Evolutionary conservation across 768 basidiomycete species (phyloP).

Genomic region (Termitomyces sp.): DNA sequence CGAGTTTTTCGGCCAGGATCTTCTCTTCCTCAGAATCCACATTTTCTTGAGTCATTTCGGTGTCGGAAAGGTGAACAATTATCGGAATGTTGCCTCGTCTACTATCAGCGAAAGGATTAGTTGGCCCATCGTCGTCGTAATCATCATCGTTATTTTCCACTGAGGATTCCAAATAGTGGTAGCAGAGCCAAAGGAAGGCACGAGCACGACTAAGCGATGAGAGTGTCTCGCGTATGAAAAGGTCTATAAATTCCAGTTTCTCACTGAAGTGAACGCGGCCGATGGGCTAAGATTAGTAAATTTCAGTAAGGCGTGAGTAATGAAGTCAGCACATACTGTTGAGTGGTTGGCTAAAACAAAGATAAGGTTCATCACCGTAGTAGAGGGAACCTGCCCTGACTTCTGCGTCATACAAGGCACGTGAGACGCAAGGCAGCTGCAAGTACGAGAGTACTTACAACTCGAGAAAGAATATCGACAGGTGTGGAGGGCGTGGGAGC

Average conservation of each 20-base stretch:
- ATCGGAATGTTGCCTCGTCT: slow-evolving; percentile 32
- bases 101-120: slow-evolving; percentile 63
- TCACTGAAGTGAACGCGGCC: slow-evolving; percentile 67
- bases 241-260: slow-evolving; percentile 73
- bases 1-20: slow-evolving; percentile 33
- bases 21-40: slow-evolving; percentile 43
- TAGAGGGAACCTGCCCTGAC: slow-evolving; percentile 56
- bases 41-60: slow-evolving; percentile 42
- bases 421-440: background rate
- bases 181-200: slow-evolving; percentile 85
- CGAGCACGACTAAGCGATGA: slow-evolving; percentile 72
- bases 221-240: slow-evolving; percentile 73
- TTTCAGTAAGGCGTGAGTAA: slow-evolving; percentile 6
- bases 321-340: slow-evolving; percentile 33
- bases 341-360: slow-evolving; percentile 66
- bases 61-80: slow-evolving; percentile 36
- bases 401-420: slow-evolving; percentile 24
- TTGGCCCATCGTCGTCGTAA: slow-evolving; percentile 32
- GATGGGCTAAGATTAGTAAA: slow-evolving; percentile 46
- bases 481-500: slow-evolving; percentile 49
- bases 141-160: slow-evolving; percentile 32
- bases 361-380: slow-evolving; percentile 66
- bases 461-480: slow-evolving; percentile 50
- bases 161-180: slow-evolving; percentile 64
- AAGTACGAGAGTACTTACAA: slow-evolving; percentile 36